Base-by-base conservation (phyloP, 176 grass and related monocot genomes). In the Coix lacrymajobi region DNA sequence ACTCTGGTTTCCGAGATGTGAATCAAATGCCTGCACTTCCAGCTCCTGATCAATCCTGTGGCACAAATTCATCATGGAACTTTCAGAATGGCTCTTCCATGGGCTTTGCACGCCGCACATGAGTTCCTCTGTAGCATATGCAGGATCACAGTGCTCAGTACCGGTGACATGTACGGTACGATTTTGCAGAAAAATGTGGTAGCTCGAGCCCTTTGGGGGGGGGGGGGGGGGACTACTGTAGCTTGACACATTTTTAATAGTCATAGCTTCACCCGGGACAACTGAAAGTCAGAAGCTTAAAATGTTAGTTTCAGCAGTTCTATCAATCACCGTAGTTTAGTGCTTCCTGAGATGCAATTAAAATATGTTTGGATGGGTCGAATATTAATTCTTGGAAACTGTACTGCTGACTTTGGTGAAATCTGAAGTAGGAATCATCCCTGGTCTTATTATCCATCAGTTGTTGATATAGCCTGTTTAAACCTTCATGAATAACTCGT, bases 11-110 rank as follows among this genome's bases (percentile, higher is more conserved):
- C 62, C 79, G 8, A 66, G 81, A 67, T 43, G 65, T 28, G 22
- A 51, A 61, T 69, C 68, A 84, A 74, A 79, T 71, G 77, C 49
- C 46, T 80, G 56, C 24, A 0, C 88, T 93, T 79, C 82, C 91
- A 19, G 82, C 82, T 40, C 78, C 72, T 44, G 13, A 61, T 71
- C 87, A 29, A 60, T 75, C 45, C 48, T 69, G 29, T 70, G 68
- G 75, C 41, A 39, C 73, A 17, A 83, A 15, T 89, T 61, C 69
- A 9, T 75, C 69, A 6, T 41, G 76, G 69, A 77, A 36, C 38
- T 16, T 80, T 41, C 28, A 16, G 60, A 67, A 51, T 9, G 30
- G 39, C 48, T 75, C 66, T 32, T 79, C 22, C 32, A 78, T 28
- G 40, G 39, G 25, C 6, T 40, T n/a, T 58, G 41, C 57, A 20